Conservation (phyloP, 495 filamentous ascomycete species). For the Pseudotulostoma volvatum region DNA sequence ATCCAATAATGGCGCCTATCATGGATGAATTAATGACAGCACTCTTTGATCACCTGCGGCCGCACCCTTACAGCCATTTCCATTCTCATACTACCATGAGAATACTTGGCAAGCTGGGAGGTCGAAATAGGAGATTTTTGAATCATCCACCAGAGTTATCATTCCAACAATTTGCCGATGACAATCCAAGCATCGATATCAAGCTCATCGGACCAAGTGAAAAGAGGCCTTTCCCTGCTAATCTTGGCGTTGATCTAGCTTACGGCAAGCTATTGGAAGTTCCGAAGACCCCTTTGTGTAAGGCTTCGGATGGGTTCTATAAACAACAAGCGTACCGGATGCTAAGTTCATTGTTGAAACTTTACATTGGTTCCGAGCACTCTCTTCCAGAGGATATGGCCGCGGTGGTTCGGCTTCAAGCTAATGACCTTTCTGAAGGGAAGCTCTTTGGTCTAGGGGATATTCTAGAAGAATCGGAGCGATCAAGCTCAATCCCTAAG, state of each 20-base stretch:
- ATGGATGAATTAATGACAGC: constrained; percentile 97
- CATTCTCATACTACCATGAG: constrained; percentile 95
- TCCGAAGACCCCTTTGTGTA: constrained; percentile 44
- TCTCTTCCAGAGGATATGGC: constrained; percentile 78
- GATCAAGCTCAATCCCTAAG: constrained; percentile 69
- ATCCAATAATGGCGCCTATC: constrained; percentile 97
- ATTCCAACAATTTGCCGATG: constrained; percentile 75
- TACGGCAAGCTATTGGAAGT: constrained; percentile 70
- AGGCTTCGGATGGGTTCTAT: constrained; percentile 69
- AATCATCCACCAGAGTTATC: constrained; percentile 67
- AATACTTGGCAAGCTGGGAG: constrained; percentile 95
- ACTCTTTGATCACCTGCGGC: constrained; percentile 84
- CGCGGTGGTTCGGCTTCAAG: constrained; percentile 69
- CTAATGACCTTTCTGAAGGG: constrained; percentile 59
- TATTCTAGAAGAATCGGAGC: constrained; percentile 49
- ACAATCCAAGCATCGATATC: constrained; percentile 69
- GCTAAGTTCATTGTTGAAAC: constrained; percentile 72
- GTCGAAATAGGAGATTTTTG: constrained; percentile 86
- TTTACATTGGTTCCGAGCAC: constrained; percentile 66
- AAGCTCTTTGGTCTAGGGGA: constrained; percentile 48
- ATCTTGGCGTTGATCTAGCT: constrained; percentile 74
- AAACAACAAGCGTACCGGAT: constrained; percentile 84
- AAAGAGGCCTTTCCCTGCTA: constrained; percentile 73
- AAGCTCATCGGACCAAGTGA: constrained; percentile 73
- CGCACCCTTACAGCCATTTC: constrained; percentile 87